Evolutionary conservation across 2,329 filamentous ascomycete species (phyloP), one percentile per base, ranked within the genome.

Genomic region (Escovopsis sp.): DNA sequence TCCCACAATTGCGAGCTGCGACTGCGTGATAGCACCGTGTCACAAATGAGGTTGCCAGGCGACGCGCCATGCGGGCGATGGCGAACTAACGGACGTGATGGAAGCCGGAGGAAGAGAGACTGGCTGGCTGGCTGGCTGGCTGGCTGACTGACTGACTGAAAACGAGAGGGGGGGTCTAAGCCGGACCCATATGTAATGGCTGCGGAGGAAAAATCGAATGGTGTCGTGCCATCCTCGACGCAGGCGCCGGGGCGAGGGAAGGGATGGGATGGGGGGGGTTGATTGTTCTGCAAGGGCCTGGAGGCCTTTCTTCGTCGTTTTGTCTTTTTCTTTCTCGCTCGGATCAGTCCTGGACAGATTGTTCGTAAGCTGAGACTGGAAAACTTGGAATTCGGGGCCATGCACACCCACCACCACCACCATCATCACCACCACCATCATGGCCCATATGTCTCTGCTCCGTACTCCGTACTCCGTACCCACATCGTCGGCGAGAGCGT

Each of bases 291-390:
- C 23, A 39, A 32, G 26, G 37, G 37, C 23, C 26, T 36, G 15
- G 15, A 15, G 35, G 11, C 35, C 35, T 18, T 6, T 23, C 23
- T 10, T 36, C 12, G 12, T 36, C 35, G 15, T 19, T 30, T 6
- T 30, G 28, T 6, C 6, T 10, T 3, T 30, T 6, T 30, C 6
- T 30, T 6, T 30, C 28, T 10, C 10, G 28, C 28, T 30, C 28
- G 10, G 28, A 30, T 30, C 28, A 10, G 28, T 30, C 28, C 28
- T 30, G 28, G 28, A 30, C 28, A 10, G 10, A 30, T 30, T 6
- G 34, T 12, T 42, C 40, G 40, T 42, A 38, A 42, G 40, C 40
- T 38, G 28, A 42, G 34, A 37, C 40, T 26, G n/a, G 34, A 36
- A 12, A 7, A 36, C 34, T 19, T 39, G 12, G n/a, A 35, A 18